These are phyloP conservation scores for Martensiomyces pterosporus DNA, from an alignment of 192 early-diverging fungal genomes.

Conservation along the genomic window DNA sequence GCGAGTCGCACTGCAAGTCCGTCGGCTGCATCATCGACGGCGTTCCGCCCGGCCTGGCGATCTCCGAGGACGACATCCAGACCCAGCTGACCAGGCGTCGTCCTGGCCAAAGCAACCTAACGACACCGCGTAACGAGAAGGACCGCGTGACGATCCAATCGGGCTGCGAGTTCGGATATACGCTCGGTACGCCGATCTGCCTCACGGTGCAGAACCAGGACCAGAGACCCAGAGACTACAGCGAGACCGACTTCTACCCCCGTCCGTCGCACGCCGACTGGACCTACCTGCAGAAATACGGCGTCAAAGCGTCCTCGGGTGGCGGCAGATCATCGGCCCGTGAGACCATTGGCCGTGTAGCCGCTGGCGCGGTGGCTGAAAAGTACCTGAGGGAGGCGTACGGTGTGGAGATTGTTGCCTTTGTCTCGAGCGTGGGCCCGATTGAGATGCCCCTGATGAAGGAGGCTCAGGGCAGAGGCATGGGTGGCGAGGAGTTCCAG, in stretches of 20 bases:
- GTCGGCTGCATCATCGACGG: slow-evolving; percentile 97
- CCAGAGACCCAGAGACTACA: slow-evolving; percentile 94
- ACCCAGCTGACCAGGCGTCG: slow-evolving; percentile 86
- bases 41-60: slow-evolving; percentile 86
- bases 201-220: slow-evolving; percentile 91
- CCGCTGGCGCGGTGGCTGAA: slow-evolving; percentile 97
- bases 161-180: slow-evolving; percentile 88
- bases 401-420: slow-evolving; percentile 91
- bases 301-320: slow-evolving; percentile 90
- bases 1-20: slow-evolving; percentile 98
- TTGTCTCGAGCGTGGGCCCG: slow-evolving; percentile 84
- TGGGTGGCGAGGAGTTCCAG: slow-evolving; percentile 54
- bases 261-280: slow-evolving; percentile 97
- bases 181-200: slow-evolving; percentile 92
- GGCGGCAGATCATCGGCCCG: slow-evolving; percentile 92
- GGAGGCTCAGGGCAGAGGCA: slow-evolving; percentile 31
- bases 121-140: slow-evolving; percentile 97
- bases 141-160: slow-evolving; percentile 89
- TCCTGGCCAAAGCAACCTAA: slow-evolving; percentile 93
- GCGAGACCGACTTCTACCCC: slow-evolving; percentile 93
- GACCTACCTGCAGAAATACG: slow-evolving; percentile 95
- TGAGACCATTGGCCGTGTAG: slow-evolving; percentile 96
- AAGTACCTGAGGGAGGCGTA: slow-evolving; percentile 80
- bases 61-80: slow-evolving; percentile 91
- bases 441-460: slow-evolving; percentile 70